Conservation (phyloP, 179 eudicot genomes). For the Spergularia azorica region DNA sequence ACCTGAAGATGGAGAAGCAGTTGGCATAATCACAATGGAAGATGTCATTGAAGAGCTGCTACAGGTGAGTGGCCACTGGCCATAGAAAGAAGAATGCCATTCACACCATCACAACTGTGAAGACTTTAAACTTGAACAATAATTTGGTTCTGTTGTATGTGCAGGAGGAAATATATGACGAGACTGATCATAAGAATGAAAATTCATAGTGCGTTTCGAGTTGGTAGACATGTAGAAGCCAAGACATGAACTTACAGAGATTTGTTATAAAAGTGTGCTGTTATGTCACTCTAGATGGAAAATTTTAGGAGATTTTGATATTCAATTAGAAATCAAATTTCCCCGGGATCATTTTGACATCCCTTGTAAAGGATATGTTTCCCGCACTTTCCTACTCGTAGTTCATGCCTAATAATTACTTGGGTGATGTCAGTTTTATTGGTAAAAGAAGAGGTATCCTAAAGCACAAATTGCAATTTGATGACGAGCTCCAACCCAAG, state of each 20-base stretch:
- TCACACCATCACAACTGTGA: too few species aligned
- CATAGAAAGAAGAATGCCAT: neutral
- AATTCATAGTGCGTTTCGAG: neutral
- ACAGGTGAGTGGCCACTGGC: conserved; percentile 44
- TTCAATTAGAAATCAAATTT: neutral
- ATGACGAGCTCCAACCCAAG: too few species aligned
- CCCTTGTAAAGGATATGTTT: neutral
- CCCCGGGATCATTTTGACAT: neutral
- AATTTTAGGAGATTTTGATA: neutral
- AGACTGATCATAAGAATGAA: conserved; percentile 37
- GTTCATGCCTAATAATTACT: too few species aligned
- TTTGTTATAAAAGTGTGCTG: neutral
- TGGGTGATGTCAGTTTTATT: too few species aligned
- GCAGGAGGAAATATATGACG: conserved; percentile 59
- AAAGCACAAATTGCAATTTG: too few species aligned
- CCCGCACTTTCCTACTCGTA: too few species aligned
- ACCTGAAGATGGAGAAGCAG: conserved; percentile 71
- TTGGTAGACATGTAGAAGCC: too few species aligned
- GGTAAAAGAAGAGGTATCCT: too few species aligned
- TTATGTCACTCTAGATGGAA: neutral
- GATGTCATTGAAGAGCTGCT: conserved; percentile 90
- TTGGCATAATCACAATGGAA: conserved; percentile 89
- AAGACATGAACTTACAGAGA: too few species aligned
- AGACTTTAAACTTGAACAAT: neutral
- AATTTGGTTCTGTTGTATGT: neutral